A percentile compares a stretch with the other conserved stretches of the same genome.
These are phyloP conservation scores for Trametes polyzona DNA, from an alignment of 1,284 basidiomycete species.

Conservation along the genomic window DNA sequence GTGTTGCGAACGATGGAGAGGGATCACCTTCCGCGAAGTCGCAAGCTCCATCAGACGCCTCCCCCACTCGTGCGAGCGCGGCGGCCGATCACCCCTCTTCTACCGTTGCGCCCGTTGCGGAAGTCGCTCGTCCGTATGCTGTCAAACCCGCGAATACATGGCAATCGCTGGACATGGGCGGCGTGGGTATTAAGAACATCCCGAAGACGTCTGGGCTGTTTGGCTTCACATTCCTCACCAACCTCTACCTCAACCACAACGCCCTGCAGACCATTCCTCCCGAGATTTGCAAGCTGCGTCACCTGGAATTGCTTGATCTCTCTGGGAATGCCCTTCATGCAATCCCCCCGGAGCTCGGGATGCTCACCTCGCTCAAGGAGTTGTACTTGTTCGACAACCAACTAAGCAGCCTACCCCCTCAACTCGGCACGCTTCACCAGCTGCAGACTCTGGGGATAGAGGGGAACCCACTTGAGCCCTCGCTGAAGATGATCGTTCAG, in stretches of 20 bases:
- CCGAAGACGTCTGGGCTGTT: slow-evolving; percentile 85
- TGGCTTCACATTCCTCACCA: slow-evolving; percentile 91
- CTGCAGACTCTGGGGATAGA: slow-evolving; percentile 94
- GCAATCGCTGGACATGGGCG: slow-evolving; percentile 96
- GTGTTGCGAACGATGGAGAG: slow-evolving; percentile 32
- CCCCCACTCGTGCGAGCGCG: slow-evolving; percentile 41
- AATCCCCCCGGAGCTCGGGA: slow-evolving; percentile 89
- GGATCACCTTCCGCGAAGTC: slow-evolving; percentile 33
- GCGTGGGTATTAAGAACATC: slow-evolving; percentile 91
- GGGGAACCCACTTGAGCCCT: slow-evolving; percentile 89
- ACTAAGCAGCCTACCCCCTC: slow-evolving; percentile 81
- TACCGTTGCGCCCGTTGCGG: slow-evolving; percentile 67
- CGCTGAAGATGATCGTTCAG: slow-evolving; percentile 82
- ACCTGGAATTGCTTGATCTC: slow-evolving; percentile 91
- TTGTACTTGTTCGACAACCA: slow-evolving; percentile 97
- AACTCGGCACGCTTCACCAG: slow-evolving; percentile 92
- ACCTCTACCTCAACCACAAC: slow-evolving; percentile 98
- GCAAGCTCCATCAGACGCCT: slow-evolving; percentile 42
- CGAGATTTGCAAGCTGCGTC: slow-evolving; percentile 83
- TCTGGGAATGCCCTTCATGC: slow-evolving; percentile 86
- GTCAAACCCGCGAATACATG: slow-evolving; percentile 75
- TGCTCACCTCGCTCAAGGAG: slow-evolving; percentile 90
- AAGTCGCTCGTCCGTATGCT: slow-evolving; percentile 60
- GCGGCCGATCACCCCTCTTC: slow-evolving; percentile 73
- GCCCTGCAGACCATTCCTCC: slow-evolving; percentile 81